Base-by-base conservation (phyloP, 768 basidiomycete genomes). In the Pleurotus ostreatus region DNA sequence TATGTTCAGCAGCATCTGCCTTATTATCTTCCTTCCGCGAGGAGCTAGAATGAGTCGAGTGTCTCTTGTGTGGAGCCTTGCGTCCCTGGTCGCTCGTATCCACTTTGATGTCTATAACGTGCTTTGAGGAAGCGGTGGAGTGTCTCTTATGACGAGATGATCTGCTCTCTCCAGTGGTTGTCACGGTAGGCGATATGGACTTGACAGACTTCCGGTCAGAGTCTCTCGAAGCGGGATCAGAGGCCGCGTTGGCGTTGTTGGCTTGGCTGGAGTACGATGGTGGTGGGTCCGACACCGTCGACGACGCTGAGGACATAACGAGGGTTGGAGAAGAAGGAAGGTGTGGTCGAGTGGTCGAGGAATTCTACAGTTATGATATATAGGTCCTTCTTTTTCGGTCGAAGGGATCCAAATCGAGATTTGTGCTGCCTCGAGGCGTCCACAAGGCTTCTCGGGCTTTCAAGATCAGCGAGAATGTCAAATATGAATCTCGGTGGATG, bases 1-100 rank as follows among this genome's bases (percentile, higher is more conserved):
- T 63, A 62, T 72, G 65, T 44, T 61, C 65, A 37, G 65, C 64
- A 46, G 75, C 66, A 20, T 66, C 63, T 23, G 72, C 72, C 26
- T 65, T 46, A 46, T 63, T 63, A 26, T 63, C 58, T 12, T 64
- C 68, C 18, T 57, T 60, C 46, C 64, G 61, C 34, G 67, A 59
- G 40, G 59, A 51, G 13, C 62, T 63, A 34, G 30, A 34, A 34
- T 34, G 30, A 23, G 66, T 67, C 34, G 62, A 64, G 38, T 62
- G 65, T 57, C 67, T 67, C 53, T 8, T 63, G 61, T 26, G 68
- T 66, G 55, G 61, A 58, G 57, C 59, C 61, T 59, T 69, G 65
- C 30, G 68, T 64, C 15, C 51, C n/a, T 39, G 23, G 9, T 53
- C 39, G 37, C 39, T 41, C 23, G 51, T 53, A 25, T 53, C 51